Evolutionary conservation across 164 flowering plant species (phyloP), one percentile per base, ranked within the genome.

Genomic region (Brasenia schreberi): DNA sequence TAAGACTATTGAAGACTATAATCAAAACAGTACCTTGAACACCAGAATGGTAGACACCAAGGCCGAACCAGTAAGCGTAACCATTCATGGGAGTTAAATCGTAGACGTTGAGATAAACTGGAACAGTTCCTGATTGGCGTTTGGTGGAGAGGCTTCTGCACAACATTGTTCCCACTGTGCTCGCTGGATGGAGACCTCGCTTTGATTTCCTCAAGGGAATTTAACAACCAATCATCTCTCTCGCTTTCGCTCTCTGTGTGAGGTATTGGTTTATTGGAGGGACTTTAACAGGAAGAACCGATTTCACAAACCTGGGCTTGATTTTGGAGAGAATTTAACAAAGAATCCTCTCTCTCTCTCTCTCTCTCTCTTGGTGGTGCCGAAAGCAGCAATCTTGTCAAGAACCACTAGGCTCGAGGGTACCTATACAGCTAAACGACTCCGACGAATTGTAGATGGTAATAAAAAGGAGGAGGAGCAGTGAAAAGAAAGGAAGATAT

Each of bases 91-190:
- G 65, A 52, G 83, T 82, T 65, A 80, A 67, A 67, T 82, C 85
- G 62, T 82, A 82, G 44, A 82, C 83, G 71, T 82, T 82, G 33
- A 82, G 77, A 69, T 78, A 80, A 60, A 82, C 82, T 11, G 83
- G 83, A 11, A 16, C 61, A 19, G 61, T 18, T 9, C 61, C 68
- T 7, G 61, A 14, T 18, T 19, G 49, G 12, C 39, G 39, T n/a
- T 59, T 67, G 4, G 52, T 1, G 7, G 56, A 7, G 6, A 6
- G 10, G 68, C 56, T n/a, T 53, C 43, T 17, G 42, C 61, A n/a
- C 39, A 66, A 14, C 68, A 66, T 66, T 5, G 33, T 27, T 58
- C 14, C 56, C 12, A 14, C 56, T 9, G 16, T 9, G 10, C 16
- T 49, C 56, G 16, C 56, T 9, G 16, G 56, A 49, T 49, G 56